These are phyloP conservation scores for Rhytidiadelphus loreus DNA, from an alignment of 225 moss, liverwort and hornwort genomes.

Conservation along the genomic window DNA sequence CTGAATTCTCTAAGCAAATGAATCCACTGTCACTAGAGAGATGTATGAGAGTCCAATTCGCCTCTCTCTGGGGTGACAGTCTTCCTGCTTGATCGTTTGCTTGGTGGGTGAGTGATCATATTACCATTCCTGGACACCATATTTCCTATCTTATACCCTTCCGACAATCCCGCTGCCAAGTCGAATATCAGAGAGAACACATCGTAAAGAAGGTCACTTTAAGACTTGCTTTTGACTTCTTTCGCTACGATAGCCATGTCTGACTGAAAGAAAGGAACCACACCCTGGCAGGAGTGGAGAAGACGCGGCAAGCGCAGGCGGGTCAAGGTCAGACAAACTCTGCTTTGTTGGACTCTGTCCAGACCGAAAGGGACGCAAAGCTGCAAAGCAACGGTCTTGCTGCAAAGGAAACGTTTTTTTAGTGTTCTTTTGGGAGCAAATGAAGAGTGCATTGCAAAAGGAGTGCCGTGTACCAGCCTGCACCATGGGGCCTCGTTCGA, in stretches of 20 bases:
- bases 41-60: neutral
- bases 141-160: neutral
- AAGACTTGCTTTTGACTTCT: conserved; percentile 1
- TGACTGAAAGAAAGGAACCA: neutral
- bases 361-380: neutral
- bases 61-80: neutral
- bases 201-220: neutral
- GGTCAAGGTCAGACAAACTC: neutral
- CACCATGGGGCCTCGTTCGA: neutral
- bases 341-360: neutral
- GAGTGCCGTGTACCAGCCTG: no score
- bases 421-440: no score
- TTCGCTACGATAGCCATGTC: neutral
- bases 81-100: neutral
- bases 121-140: neutral
- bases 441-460: neutral
- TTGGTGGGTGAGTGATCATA: no score
- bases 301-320: neutral
- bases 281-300: neutral
- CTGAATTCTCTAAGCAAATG: neutral
- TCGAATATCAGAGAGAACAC: neutral
- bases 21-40: neutral
- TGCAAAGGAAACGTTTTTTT: neutral
- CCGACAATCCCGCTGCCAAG: neutral
- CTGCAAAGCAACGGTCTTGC: neutral